A percentile compares a stretch with the other conserved stretches of the same genome.
Evolutionary conservation across 2,329 filamentous ascomycete species (phyloP).

Genomic region (Fusarium cyanostomum): DNA sequence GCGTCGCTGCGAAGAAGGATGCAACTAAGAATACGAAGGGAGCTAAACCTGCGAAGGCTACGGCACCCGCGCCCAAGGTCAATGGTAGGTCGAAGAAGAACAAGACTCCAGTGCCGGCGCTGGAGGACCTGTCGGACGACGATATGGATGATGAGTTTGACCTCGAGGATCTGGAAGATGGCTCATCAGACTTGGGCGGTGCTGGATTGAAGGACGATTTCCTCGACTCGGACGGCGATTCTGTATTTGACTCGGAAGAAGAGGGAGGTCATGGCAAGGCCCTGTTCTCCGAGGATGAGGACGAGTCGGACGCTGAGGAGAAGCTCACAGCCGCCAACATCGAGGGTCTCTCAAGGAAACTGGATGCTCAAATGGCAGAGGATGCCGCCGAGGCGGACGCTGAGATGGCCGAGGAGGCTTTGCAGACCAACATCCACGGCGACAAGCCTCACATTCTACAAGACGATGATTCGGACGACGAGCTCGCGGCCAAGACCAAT

Average conservation of each 20-base stretch:
- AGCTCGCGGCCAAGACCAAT: constrained; percentile 65
- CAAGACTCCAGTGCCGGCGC: constrained; percentile 51
- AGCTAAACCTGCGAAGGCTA: constrained; percentile 48
- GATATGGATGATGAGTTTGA: constrained; percentile 52
- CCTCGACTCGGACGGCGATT: constrained; percentile 64
- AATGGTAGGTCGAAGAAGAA: constrained; percentile 46
- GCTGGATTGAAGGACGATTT: constrained; percentile 66
- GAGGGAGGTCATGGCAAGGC: constrained; percentile 63
- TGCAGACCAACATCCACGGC: constrained; percentile 93
- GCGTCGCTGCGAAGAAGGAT: constrained; percentile 42
- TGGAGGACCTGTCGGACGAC: constrained; percentile 58
- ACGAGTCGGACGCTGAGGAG: constrained; percentile 88
- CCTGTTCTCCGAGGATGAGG: constrained; percentile 96
- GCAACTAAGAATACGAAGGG: constrained; percentile 45
- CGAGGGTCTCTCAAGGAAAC: constrained; percentile 84
- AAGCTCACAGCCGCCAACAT: constrained; percentile 96
- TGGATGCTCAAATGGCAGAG: constrained; percentile 79
- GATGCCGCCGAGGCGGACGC: constrained; percentile 85
- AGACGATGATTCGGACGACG: constrained; percentile 70
- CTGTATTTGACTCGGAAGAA: constrained; percentile 78
- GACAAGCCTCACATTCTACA: constrained; percentile 74
- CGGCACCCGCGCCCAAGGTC: constrained; percentile 39
- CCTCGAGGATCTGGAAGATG: constrained; percentile 58
- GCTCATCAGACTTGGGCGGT: constrained; percentile 51
- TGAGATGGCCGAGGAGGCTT: constrained; percentile 83